Base-by-base conservation (phyloP, 139 green algal species). In the Yamagishiella unicocca region DNA sequence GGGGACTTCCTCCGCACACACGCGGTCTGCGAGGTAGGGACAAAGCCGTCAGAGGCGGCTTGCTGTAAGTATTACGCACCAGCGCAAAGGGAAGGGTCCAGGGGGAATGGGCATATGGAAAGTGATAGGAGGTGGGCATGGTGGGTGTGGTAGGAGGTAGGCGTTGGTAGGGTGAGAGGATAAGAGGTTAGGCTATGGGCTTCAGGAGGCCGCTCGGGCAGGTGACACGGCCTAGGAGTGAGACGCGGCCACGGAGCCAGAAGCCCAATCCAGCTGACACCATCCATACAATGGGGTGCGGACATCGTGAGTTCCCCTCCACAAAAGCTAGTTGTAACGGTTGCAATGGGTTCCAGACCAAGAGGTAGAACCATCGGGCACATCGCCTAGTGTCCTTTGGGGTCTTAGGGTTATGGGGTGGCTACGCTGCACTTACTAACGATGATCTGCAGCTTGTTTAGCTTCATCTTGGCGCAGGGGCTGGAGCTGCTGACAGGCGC, bases 341-440 rank as follows among this genome's bases (percentile, higher is more conserved):
- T n/a, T n/a, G n/a, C n/a, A n/a, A n/a, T n/a, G 50, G 12, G 14
- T 58, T 58, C 50, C 14, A 58, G 50, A 10, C 10, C 10, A 58
- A 14, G 12, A 58, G 14, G 14, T 58, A 58, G 12, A 10, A 14
- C 12, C 14, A 58, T 24, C 10, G 50, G 10, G 50, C 50, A 24
- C 50, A 58, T 17, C 14, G 50, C 14, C 12, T 24, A 10, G 50
- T 24, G 50, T 37, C n/a, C 9, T 37, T 33, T n/a, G n/a, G n/a
- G n/a, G n/a, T n/a, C n/a, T n/a, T n/a, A n/a, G n/a, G n/a, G n/a
- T n/a, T n/a, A n/a, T n/a, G n/a, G n/a, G n/a, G n/a, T n/a, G n/a
- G n/a, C n/a, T n/a, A n/a, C n/a, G n/a, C n/a, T n/a, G n/a, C 27
- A 70, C 61, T 70, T 70, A 70, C 61, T 70, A 33, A 70, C 14